Conservation (phyloP, 2,329 filamentous ascomycete genomes). For the Botrytis tulipae region DNA sequence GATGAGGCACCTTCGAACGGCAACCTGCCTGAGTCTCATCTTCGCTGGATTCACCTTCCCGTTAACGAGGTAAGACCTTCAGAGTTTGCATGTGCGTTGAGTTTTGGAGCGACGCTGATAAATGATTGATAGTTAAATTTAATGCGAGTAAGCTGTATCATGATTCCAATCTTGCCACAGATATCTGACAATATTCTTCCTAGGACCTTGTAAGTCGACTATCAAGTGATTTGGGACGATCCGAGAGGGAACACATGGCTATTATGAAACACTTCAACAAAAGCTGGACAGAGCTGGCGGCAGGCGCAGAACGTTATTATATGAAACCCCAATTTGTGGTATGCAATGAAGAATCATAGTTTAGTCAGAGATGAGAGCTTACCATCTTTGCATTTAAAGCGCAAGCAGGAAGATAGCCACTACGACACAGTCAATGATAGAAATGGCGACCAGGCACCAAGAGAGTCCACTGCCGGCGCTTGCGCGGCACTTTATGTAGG, state of each 20-base stretch:
- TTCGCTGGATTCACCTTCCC: slow-evolving; percentile 1
- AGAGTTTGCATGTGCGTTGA: background rate
- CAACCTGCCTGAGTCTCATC: background rate
- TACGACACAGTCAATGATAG: background rate
- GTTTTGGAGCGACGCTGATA: background rate
- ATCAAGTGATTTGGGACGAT: background rate
- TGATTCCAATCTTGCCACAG: background rate
- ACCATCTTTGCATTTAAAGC: background rate
- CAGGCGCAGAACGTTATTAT: background rate
- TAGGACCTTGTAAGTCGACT: background rate
- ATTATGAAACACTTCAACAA: slow-evolving; percentile 1
- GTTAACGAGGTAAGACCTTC: background rate
- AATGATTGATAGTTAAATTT: background rate
- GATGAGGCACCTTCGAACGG: no score
- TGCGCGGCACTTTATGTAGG: background rate
- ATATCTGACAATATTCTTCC: background rate
- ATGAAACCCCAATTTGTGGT: slow-evolving; percentile 2
- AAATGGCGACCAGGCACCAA: background rate
- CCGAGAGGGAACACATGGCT: background rate
- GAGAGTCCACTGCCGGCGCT: background rate
- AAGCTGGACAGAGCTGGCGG: background rate
- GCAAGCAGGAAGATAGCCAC: background rate
- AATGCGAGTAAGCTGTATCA: background rate
- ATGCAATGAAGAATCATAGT: background rate
- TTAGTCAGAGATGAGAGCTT: background rate